These are phyloP conservation scores for Metschnikowia drakensbergensis DNA, from an alignment of 805 yeast genomes.

Conservation along the genomic window DNA sequence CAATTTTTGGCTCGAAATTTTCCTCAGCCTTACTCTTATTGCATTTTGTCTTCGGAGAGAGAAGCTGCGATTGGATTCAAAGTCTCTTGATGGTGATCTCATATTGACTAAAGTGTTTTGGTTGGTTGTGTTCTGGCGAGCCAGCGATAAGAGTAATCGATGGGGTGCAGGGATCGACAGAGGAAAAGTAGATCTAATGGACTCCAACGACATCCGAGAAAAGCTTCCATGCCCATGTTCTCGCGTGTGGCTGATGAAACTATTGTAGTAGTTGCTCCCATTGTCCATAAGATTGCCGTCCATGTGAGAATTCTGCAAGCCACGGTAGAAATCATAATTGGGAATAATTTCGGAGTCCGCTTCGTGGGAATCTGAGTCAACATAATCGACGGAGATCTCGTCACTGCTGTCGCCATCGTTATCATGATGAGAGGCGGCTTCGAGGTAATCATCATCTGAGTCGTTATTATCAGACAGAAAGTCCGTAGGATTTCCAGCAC, in stretches of 20 bases:
- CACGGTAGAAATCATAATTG: slow-evolving; percentile 1
- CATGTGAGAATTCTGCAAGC: not conserved
- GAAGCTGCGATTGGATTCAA: slow-evolving; percentile 12
- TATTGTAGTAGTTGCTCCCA: not conserved
- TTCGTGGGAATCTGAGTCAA: slow-evolving; percentile 6
- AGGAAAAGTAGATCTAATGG: not conserved
- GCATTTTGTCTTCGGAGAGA: slow-evolving; percentile 36
- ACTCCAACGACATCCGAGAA: not conserved
- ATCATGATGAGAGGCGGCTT: not conserved
- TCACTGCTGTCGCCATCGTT: slow-evolving; percentile 4
- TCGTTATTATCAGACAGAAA: not conserved
- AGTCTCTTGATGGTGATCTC: not conserved
- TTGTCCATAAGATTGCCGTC: not conserved
- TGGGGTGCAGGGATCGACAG: slow-evolving; percentile 8
- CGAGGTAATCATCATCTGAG: not conserved
- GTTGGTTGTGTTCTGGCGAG: slow-evolving; percentile 24
- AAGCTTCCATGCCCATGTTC: not conserved
- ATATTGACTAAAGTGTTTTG: slow-evolving; percentile 15
- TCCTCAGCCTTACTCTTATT: slow-evolving; percentile 17
- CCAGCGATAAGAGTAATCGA: slow-evolving; percentile 25
- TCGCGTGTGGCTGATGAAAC: not conserved
- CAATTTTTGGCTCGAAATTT: not conserved
- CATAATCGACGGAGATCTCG: slow-evolving; percentile 6
- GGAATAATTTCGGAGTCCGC: not conserved
- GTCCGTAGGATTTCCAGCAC: not conserved